Evolutionary conservation across 2,329 filamentous ascomycete genomes (phyloP).

Genomic region (Penicillium sp.): DNA sequence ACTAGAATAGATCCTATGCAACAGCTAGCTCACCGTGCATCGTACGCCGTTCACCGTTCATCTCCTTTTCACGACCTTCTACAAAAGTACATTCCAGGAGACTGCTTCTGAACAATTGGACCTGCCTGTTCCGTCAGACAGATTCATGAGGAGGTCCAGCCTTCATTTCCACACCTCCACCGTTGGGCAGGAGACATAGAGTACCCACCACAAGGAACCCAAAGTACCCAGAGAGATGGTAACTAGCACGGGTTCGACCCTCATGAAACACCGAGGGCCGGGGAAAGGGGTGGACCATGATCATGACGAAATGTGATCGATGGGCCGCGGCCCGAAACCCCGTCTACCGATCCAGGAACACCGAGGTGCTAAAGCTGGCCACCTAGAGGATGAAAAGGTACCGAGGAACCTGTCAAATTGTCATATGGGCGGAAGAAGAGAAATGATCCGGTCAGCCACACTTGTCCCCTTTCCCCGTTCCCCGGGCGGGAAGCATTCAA

Average conservation of each 20-base stretch:
- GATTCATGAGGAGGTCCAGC: not conserved
- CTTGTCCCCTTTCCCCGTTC: conserved; percentile 5
- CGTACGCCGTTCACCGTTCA: not conserved
- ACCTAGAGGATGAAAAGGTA: not conserved
- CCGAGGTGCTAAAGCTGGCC: not conserved
- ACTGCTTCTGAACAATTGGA: not conserved
- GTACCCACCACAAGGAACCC: not conserved
- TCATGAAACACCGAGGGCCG: conserved; percentile 9
- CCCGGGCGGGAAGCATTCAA: conserved; percentile 12
- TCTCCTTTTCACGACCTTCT: not conserved
- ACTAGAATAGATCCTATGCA: not conserved
- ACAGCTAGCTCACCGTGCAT: no score
- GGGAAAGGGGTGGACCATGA: conserved; percentile 6
- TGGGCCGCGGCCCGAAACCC: conserved; percentile 6
- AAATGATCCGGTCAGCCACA: not conserved
- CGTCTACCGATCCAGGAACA: conserved; percentile 2
- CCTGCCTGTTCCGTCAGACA: not conserved
- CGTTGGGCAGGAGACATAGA: not conserved
- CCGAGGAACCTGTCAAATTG: conserved; percentile 13
- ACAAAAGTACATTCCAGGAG: not conserved
- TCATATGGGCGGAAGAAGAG: not conserved
- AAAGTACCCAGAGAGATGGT: conserved; percentile 8
- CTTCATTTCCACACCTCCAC: not conserved
- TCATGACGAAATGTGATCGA: conserved; percentile 7
- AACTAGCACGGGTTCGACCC: conserved; percentile 4